Conservation (phyloP, 768 basidiomycete species). For the Tylopilus vinaceipallidus region DNA sequence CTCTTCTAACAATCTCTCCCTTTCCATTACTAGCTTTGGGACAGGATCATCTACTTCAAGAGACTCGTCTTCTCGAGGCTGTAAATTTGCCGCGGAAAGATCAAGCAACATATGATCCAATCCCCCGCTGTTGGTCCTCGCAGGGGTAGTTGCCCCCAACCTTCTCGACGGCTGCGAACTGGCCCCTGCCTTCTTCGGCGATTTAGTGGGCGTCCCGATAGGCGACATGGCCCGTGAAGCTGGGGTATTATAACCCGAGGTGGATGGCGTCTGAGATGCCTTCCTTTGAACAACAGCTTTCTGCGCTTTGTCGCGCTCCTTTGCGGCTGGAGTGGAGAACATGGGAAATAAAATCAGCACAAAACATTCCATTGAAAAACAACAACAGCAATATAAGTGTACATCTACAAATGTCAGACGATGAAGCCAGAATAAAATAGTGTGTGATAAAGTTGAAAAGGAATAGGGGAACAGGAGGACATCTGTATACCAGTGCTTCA, state of each 20-base stretch:
- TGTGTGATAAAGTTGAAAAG: constrained; percentile 11
- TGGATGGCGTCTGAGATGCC: constrained; percentile 29
- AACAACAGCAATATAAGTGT: constrained; percentile 29
- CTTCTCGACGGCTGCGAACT: constrained; percentile 30
- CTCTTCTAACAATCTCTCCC: constrained; percentile 83
- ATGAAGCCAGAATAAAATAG: constrained; percentile 16
- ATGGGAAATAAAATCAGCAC: constrained; percentile 38
- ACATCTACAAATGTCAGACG: constrained; percentile 27
- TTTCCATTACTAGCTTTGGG: constrained; percentile 66
- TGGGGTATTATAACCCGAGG: constrained; percentile 38
- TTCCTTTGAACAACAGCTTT: constrained; percentile 50
- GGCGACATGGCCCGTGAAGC: constrained; percentile 47
- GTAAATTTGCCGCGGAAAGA: constrained; percentile 70
- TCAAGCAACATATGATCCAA: constrained; percentile 65
- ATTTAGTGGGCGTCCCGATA: constrained; percentile 40
- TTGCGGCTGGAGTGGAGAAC: constrained; percentile 55
- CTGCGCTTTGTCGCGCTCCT: constrained; percentile 75
- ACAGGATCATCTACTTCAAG: constrained; percentile 43
- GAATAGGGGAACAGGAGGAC: constrained; percentile 1
- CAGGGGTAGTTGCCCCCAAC: constrained; percentile 45
- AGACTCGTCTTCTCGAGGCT: constrained; percentile 41
- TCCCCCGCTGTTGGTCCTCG: constrained; percentile 30
- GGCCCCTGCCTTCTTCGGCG: constrained; percentile 38
- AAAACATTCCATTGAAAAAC: constrained; percentile 35
- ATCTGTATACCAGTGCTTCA: constrained; percentile 11